Conservation (phyloP, 495 filamentous ascomycete genomes). For the Choiromyces venosus region DNA sequence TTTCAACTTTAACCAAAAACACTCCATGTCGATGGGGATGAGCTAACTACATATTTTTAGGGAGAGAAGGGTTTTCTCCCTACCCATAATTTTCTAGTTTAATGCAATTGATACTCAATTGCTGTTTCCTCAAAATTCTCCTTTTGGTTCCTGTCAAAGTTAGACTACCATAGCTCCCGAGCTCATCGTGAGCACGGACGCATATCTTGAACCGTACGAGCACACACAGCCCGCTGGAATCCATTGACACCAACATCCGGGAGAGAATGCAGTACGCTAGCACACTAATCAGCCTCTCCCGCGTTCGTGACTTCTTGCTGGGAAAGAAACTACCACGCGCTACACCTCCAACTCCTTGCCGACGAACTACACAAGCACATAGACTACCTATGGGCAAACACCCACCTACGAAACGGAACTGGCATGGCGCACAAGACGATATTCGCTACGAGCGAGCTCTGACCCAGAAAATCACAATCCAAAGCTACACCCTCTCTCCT, state of each 20-base stretch:
- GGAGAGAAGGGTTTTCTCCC: neutral
- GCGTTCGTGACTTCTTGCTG: neutral
- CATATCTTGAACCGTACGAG: neutral
- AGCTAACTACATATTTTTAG: neutral
- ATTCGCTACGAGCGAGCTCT: constrained; percentile 1
- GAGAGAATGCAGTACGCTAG: neutral
- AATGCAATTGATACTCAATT: neutral
- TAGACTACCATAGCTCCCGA: neutral
- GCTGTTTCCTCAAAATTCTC: neutral
- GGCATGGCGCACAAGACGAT: neutral
- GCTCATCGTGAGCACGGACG: neutral
- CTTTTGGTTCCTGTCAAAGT: neutral
- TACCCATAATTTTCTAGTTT: neutral
- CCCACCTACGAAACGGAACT: neutral
- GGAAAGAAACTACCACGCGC: neutral
- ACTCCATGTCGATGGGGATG: neutral
- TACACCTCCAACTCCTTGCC: neutral
- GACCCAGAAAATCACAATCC: neutral
- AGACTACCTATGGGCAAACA: neutral
- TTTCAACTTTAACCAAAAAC: neutral
- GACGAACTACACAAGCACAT: neutral
- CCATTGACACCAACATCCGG: neutral
- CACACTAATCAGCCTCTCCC: neutral
- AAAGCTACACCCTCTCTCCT: neutral
- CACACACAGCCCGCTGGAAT: neutral